A percentile compares a stretch with the other conserved stretches of the same genome.
phyloP scores from a whole-genome alignment of 1,284 basidiomycete genomes.

The Heterobasidion parviporum region DNA sequence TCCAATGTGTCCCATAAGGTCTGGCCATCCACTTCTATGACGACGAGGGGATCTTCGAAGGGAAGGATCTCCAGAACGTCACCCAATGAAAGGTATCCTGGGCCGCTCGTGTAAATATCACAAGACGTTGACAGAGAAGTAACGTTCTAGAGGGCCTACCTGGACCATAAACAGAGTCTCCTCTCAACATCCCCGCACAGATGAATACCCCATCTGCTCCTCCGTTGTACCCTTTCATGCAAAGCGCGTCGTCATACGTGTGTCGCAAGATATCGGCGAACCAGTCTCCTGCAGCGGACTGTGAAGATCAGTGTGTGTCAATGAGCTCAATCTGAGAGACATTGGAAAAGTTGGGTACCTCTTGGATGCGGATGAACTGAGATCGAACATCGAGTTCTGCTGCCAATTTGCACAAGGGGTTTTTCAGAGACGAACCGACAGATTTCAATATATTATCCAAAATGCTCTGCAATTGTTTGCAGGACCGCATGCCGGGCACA shows the following conservation, averaged over 20 bases:
- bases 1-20: constrained; percentile 82
- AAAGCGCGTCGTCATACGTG: constrained; percentile 77
- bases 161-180: constrained; percentile 81
- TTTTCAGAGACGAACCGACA: constrained; percentile 63
- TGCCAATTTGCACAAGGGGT: constrained; percentile 65
- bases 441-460: constrained; percentile 63
- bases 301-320: constrained; percentile 4
- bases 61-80: constrained; percentile 85
- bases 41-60: constrained; percentile 82
- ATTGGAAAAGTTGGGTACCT: constrained; percentile 32
- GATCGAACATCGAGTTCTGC: constrained; percentile 73
- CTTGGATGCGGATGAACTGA: constrained; percentile 60
- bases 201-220: constrained; percentile 76
- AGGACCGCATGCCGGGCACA: constrained; percentile 53
- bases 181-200: constrained; percentile 81
- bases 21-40: constrained; percentile 75
- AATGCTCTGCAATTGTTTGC: constrained; percentile 48
- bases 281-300: constrained; percentile 85
- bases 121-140: background rate
- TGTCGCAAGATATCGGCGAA: constrained; percentile 83
- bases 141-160: constrained; percentile 30
- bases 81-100: constrained; percentile 72
- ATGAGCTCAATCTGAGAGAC: background rate
- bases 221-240: constrained; percentile 42
- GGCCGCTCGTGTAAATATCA: too few species aligned